These are phyloP conservation scores for Aspergillus niger DNA, from an alignment of 2,329 filamentous ascomycete species.

Conservation along the genomic window DNA sequence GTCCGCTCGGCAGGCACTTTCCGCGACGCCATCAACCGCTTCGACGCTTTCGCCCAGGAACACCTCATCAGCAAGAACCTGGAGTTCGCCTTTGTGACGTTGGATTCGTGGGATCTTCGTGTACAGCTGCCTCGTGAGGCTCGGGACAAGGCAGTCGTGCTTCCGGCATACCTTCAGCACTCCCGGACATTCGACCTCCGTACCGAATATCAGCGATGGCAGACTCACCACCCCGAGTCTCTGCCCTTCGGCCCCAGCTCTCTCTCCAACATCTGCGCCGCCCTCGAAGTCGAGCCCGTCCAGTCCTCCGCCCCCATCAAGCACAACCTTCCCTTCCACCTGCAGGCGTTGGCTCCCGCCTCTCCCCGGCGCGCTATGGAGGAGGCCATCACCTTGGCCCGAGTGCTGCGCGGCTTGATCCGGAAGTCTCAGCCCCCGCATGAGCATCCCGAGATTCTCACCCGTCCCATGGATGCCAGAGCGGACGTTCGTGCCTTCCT, in stretches of 20 bases:
- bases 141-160: constrained; percentile 94
- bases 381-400: constrained; percentile 89
- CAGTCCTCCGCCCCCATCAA: constrained; percentile 98
- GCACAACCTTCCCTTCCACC: constrained; percentile 95
- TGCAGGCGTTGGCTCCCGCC: constrained; percentile 92
- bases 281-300: constrained; percentile 95
- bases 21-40: constrained; percentile 92
- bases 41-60: constrained; percentile 90
- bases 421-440: constrained; percentile 93
- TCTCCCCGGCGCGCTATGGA: constrained; percentile 97
- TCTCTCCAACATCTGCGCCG: constrained; percentile 95
- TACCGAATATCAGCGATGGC: constrained; percentile 97
- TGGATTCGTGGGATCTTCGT: constrained; percentile 97
- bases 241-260: constrained; percentile 94
- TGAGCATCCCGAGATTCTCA: constrained; percentile 92
- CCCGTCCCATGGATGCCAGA: constrained; percentile 91
- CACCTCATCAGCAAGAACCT: constrained; percentile 87
- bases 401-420: constrained; percentile 88
- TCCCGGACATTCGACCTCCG: constrained; percentile 95
- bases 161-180: constrained; percentile 96
- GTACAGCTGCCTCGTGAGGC: constrained; percentile 97
- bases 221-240: constrained; percentile 96
- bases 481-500: constrained; percentile 96
- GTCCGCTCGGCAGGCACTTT: constrained; percentile 96
- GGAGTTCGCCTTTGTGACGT: constrained; percentile 96